phyloP scores from a whole-genome alignment of 192 early-diverging fungal species.

The Backusella tarrabulga region DNA sequence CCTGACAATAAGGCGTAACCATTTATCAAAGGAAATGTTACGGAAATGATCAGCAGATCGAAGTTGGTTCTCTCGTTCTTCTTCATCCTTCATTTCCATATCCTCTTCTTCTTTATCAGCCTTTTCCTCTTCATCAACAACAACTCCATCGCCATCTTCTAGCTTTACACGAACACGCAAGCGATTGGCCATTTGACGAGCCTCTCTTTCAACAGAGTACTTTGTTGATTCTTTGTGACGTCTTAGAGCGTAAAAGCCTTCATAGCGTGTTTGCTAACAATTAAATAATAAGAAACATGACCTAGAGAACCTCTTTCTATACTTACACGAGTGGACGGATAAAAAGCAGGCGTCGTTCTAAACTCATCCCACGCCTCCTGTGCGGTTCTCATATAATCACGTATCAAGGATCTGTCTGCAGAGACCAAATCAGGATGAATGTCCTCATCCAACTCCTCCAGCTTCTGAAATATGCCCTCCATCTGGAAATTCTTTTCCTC shows the following conservation, averaged over 20 bases:
- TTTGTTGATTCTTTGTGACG: not conserved
- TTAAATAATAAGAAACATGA: not conserved
- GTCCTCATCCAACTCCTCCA: not conserved
- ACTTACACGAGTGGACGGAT: slow-evolving; percentile 20
- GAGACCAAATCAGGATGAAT: not conserved
- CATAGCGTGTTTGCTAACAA: not conserved
- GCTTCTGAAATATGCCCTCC: not conserved
- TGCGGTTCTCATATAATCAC: slow-evolving; percentile 23
- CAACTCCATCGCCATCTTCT: slow-evolving; percentile 16
- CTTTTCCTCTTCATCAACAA: slow-evolving; percentile 8
- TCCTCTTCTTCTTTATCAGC: slow-evolving; percentile 20
- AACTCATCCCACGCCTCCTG: slow-evolving; percentile 34
- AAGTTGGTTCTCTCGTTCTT: slow-evolving; percentile 34
- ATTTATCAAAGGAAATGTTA: slow-evolving; percentile 48
- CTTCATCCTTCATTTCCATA: slow-evolving; percentile 15
- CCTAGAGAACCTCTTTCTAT: not conserved
- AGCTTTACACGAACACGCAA: slow-evolving; percentile 7
- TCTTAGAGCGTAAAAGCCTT: slow-evolving; percentile 22
- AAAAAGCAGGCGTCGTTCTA: slow-evolving; percentile 23
- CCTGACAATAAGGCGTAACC: slow-evolving; percentile 65
- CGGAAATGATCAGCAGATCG: slow-evolving; percentile 34
- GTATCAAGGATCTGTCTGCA: slow-evolving; percentile 10
- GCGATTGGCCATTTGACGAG: slow-evolving; percentile 25
- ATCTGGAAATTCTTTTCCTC: slow-evolving; percentile 7
- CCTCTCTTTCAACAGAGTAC: not conserved